Percentiles rank a stretch among this genome's conserved stretches.
These are phyloP conservation scores for Helianthus annuus DNA, from an alignment of 129 eudicot genomes.

Conservation along the genomic window DNA sequence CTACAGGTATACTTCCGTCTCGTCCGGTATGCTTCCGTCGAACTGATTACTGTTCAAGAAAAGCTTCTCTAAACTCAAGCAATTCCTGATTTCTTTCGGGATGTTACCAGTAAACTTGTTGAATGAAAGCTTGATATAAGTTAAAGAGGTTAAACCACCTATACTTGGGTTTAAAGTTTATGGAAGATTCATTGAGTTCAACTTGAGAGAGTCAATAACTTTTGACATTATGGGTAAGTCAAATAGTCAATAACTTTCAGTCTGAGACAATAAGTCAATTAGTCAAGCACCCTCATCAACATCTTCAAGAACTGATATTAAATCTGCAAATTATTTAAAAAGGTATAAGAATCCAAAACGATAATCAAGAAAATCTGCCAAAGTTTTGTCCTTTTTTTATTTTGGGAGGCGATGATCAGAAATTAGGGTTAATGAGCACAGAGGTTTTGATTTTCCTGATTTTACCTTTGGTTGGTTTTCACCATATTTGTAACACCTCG, in stretches of 20 bases:
- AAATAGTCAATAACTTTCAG: constrained; percentile 15
- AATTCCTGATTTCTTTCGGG: constrained; percentile 72
- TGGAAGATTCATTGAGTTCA: constrained; percentile 64
- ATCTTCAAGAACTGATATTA: constrained; percentile 16
- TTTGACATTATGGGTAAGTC: constrained; percentile 40
- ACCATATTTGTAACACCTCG: too few relatives aligned
- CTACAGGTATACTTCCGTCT: constrained; percentile 72
- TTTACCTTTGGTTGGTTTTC: too few relatives aligned
- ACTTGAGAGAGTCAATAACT: constrained; percentile 58
- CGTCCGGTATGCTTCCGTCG: constrained; percentile 65
- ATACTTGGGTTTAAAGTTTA: constrained; percentile 72
- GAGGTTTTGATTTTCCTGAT: too few relatives aligned
- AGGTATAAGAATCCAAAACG: constrained; percentile 14
- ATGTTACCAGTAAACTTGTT: constrained; percentile 60
- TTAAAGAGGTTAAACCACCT: constrained; percentile 52
- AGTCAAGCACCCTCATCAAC: not conserved
- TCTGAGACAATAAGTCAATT: constrained; percentile 13
- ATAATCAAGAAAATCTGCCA: constrained; percentile 6
- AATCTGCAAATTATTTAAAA: constrained; percentile 26
- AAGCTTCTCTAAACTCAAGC: constrained; percentile 45
- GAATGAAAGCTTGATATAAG: constrained; percentile 56
- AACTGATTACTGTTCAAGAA: constrained; percentile 61
- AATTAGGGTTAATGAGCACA: too few relatives aligned
- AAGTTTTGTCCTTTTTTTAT: constrained; percentile 28
- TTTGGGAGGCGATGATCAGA: too few relatives aligned